Percentiles rank a stretch among this genome's conserved stretches.
Conservation (phyloP, 2,329 filamentous ascomycete species). For the Fusarium sp. region DNA sequence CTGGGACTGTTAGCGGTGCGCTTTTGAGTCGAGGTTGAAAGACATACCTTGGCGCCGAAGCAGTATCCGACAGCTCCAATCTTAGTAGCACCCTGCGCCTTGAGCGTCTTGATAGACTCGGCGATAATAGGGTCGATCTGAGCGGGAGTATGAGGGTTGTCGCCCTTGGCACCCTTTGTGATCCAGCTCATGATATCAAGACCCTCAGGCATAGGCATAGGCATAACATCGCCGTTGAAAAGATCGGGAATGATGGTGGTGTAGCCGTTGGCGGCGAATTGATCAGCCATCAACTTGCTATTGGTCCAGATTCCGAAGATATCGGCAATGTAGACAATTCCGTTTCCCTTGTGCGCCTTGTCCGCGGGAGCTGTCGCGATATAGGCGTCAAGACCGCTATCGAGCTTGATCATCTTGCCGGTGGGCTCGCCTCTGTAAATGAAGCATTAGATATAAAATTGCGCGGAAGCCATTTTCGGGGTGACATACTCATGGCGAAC, state of each 20-base stretch:
- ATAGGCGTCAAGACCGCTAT: constrained; percentile 60
- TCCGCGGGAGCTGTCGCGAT: constrained; percentile 56
- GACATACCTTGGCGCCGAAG: constrained; percentile 70
- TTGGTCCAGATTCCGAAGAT: constrained; percentile 54
- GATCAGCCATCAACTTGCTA: constrained; percentile 55
- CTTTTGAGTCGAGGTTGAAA: fast-evolving
- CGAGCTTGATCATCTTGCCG: constrained; percentile 59
- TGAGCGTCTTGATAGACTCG: constrained; percentile 64
- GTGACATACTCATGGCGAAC: constrained; percentile 63
- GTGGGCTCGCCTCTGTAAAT: constrained; percentile 57
- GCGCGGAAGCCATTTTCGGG: not conserved
- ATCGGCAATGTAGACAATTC: constrained; percentile 52
- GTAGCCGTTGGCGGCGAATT: constrained; percentile 53
- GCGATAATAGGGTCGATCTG: constrained; percentile 49
- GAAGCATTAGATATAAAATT: not conserved
- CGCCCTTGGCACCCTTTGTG: constrained; percentile 55
- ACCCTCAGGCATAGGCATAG: constrained; percentile 39
- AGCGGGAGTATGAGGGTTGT: constrained; percentile 56
- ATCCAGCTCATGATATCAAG: constrained; percentile 51
- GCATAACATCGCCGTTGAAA: constrained; percentile 51
- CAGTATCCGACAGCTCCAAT: constrained; percentile 72
- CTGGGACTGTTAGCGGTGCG: constrained; percentile 47
- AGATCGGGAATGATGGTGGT: constrained; percentile 52
- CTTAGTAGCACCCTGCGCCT: constrained; percentile 59
- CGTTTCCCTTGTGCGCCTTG: constrained; percentile 42